Percentiles rank a stretch among this genome's conserved stretches.
These are phyloP conservation scores for Yamadazyma olivae DNA, from an alignment of 805 yeast genomes.

Conservation along the genomic window DNA sequence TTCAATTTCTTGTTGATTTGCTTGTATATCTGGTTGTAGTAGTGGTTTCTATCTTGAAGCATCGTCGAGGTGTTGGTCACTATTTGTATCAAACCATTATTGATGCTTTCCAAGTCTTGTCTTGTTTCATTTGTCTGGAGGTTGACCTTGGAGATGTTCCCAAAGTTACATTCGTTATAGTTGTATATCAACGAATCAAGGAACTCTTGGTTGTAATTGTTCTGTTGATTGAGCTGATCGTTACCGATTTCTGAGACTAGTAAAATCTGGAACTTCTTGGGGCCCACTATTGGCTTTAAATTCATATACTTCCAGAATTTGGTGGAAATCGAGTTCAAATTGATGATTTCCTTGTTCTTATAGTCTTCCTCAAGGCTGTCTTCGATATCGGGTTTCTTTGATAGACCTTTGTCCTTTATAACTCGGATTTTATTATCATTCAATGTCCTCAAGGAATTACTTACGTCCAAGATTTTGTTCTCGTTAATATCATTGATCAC, in stretches of 20 bases:
- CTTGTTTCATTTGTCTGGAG: slow-evolving; percentile 25
- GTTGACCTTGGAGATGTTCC: slow-evolving; percentile 35
- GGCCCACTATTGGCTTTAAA: slow-evolving; percentile 49
- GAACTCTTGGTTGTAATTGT: slow-evolving; percentile 32
- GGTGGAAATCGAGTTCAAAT: slow-evolving; percentile 43
- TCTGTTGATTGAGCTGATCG: slow-evolving; percentile 13
- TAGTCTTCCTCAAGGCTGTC: neutral
- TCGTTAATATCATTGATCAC: slow-evolving; percentile 14
- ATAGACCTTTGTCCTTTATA: slow-evolving; percentile 22
- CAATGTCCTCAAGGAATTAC: slow-evolving; percentile 5
- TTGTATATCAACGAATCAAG: slow-evolving; percentile 38
- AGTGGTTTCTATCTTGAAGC: slow-evolving; percentile 8
- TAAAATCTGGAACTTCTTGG: slow-evolving; percentile 52
- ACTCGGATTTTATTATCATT: slow-evolving; percentile 23
- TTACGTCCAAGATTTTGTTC: slow-evolving; percentile 8
- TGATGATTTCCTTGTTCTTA: slow-evolving; percentile 32
- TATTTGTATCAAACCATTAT: slow-evolving; percentile 24
- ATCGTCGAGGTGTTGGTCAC: slow-evolving; percentile 16
- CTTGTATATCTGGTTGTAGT: slow-evolving; percentile 27
- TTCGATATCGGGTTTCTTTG: too few relatives aligned
- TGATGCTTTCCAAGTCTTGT: slow-evolving; percentile 25
- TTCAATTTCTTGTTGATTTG: slow-evolving; percentile 27
- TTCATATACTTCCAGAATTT: slow-evolving; percentile 57
- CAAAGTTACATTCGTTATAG: slow-evolving; percentile 50
- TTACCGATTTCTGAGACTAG: slow-evolving; percentile 34